Evolutionary conservation across 2,329 filamentous ascomycete genomes (phyloP).

Genomic region (Alternaria gaisen): DNA sequence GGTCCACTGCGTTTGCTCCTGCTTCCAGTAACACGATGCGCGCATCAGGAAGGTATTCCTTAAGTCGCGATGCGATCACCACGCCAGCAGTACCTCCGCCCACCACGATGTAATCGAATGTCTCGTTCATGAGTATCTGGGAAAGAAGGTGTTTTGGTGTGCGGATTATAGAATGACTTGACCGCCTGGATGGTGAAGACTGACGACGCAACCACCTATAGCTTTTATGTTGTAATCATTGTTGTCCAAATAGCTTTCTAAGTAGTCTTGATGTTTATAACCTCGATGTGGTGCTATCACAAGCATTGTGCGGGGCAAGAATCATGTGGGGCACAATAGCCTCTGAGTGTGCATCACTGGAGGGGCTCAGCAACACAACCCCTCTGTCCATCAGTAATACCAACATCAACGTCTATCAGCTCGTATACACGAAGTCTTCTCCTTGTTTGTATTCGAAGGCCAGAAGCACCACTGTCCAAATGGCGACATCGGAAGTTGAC

Average conservation of each 20-base stretch:
- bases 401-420: neutral
- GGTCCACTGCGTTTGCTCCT: conserved; percentile 22
- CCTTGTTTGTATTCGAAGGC: neutral
- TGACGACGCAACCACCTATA: neutral
- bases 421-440: neutral
- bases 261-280: neutral
- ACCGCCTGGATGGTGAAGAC: neutral
- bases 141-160: neutral
- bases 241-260: neutral
- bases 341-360: neutral
- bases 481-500: neutral
- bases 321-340: neutral
- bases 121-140: neutral
- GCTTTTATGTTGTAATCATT: neutral
- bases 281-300: neutral
- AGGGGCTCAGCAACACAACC: neutral
- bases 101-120: conserved; percentile 34
- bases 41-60: conserved; percentile 12
- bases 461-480: neutral
- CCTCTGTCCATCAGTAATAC: neutral
- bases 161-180: neutral
- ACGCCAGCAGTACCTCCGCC: conserved; percentile 39
- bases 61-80: conserved; percentile 31
- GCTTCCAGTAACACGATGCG: conserved; percentile 26
- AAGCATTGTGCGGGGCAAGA: neutral